Percentiles rank a stretch among this genome's conserved stretches.
These are phyloP conservation scores for Verticillium tricorpus DNA, from an alignment of 2,329 filamentous ascomycete species.

Conservation along the genomic window DNA sequence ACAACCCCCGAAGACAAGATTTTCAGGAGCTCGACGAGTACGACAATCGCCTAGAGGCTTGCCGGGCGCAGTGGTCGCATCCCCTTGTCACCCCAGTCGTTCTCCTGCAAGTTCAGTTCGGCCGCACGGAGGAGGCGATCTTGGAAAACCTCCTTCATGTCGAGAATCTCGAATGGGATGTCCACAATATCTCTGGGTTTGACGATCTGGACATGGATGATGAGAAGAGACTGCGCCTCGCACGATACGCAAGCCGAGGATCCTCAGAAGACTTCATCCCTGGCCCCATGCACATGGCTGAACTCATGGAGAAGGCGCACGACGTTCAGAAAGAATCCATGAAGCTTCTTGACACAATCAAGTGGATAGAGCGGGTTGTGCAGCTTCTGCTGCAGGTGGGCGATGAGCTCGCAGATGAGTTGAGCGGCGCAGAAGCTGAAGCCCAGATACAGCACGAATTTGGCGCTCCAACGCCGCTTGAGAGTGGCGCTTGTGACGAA, in stretches of 20 bases:
- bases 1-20: constrained; percentile 34
- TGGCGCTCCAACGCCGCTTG: background rate
- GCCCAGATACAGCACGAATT: constrained; percentile 10
- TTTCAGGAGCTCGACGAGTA: constrained; percentile 41
- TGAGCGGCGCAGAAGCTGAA: constrained; percentile 13
- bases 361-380: constrained; percentile 42
- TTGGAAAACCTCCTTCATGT: constrained; percentile 87
- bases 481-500: background rate
- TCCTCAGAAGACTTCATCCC: background rate
- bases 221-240: constrained; percentile 17
- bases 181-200: constrained; percentile 37
- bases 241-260: constrained; percentile 8
- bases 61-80: constrained; percentile 39
- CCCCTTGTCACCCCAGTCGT: constrained; percentile 40
- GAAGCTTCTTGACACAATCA: constrained; percentile 38
- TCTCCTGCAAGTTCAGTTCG: constrained; percentile 40
- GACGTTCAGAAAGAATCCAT: constrained; percentile 40
- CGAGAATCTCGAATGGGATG: constrained; percentile 44
- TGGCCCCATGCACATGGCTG: constrained; percentile 38
- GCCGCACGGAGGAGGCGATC: constrained; percentile 65
- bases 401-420: constrained; percentile 33
- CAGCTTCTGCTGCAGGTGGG: constrained; percentile 38
- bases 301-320: constrained; percentile 42
- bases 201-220: constrained; percentile 21
- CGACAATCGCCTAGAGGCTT: constrained; percentile 38